Percentiles rank a stretch among this genome's conserved stretches.
Conservation (phyloP, 2,329 filamentous ascomycete genomes). For the Thermomyces lanuginosus region DNA sequence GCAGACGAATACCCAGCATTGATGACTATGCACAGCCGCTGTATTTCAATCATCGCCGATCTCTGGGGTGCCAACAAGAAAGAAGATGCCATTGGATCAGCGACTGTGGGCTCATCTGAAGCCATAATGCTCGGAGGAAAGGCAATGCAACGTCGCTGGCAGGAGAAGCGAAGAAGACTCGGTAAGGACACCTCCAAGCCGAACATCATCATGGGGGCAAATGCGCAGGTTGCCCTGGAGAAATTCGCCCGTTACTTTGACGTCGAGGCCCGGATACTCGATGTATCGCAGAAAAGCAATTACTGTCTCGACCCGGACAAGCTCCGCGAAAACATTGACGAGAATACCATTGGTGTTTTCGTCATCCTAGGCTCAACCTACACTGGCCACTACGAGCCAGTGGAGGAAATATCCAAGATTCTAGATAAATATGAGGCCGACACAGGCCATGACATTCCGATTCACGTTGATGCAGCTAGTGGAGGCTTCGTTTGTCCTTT, state of each 20-base stretch:
- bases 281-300: constrained; percentile 44
- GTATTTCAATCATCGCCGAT: constrained; percentile 51
- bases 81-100: constrained; percentile 50
- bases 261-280: constrained; percentile 49
- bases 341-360: constrained; percentile 63
- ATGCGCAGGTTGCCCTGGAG: constrained; percentile 56
- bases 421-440: constrained; percentile 46
- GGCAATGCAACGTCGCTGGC: constrained; percentile 61
- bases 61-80: constrained; percentile 47
- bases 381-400: constrained; percentile 57
- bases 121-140: constrained; percentile 54
- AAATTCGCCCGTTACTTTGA: constrained; percentile 63
- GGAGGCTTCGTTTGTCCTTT: constrained; percentile 30
- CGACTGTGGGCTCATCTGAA: constrained; percentile 55
- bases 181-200: constrained; percentile 49
- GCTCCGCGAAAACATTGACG: constrained; percentile 51
- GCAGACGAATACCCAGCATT: constrained; percentile 48
- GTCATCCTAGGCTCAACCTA: constrained; percentile 58
- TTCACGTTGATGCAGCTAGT: constrained; percentile 33
- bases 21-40: constrained; percentile 47
- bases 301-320: constrained; percentile 47
- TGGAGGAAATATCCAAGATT: constrained; percentile 49
- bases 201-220: constrained; percentile 60
- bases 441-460: constrained; percentile 49
- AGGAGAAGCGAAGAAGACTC: constrained; percentile 42